Base-by-base conservation (phyloP, 345 rosid species). In the Balakata baccata region DNA sequence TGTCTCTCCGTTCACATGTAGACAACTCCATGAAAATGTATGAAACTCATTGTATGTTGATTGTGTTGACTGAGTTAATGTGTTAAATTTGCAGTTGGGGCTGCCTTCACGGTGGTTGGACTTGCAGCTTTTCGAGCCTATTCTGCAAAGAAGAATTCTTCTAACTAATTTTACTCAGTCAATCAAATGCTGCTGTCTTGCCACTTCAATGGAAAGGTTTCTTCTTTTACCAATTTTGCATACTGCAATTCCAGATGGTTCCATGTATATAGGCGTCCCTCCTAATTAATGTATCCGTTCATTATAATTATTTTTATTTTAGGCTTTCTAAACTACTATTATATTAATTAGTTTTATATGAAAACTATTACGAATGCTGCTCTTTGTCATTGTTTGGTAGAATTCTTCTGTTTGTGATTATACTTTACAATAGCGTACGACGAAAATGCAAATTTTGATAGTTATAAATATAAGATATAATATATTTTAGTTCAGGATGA, bases 91-190 rank as follows among this genome's bases (percentile, higher is more conserved):
- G 75, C 84, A 92, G 95, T 88, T 68, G 90, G 89, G 9, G 86
- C 89, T 63, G 93, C 91, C 39, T 68, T 87, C 63, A 81, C 85
- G 12, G 77, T 92, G 23, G 82, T 83, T 38, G 95, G 95, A 54
- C 70, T 88, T 66, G 86, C 89, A 17, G 88, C 93, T 14, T 84
- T 85, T 78, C 93, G 89, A 11, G 84, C 92, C 9, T 90, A 85
- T 74, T 71, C 87, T 37, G 87, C 89, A 52, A 87, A 86, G 84
- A 90, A 85, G 85, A 86, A 85, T 80, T 54, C 86, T 75, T 85
- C 77, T 18, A 66, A 64, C 22, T 84, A 84, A 80, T 18, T 54
- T 50, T 53, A 16, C 13, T 25, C 62, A 47, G n/a, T 52, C 47
- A 47, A 60, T 64, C 3, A 60, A 60, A 67, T 25, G 45, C 72